Evolutionary conservation across 129 eudicot genomes (phyloP).

Genomic region (Saposhnikovia divaricata): DNA sequence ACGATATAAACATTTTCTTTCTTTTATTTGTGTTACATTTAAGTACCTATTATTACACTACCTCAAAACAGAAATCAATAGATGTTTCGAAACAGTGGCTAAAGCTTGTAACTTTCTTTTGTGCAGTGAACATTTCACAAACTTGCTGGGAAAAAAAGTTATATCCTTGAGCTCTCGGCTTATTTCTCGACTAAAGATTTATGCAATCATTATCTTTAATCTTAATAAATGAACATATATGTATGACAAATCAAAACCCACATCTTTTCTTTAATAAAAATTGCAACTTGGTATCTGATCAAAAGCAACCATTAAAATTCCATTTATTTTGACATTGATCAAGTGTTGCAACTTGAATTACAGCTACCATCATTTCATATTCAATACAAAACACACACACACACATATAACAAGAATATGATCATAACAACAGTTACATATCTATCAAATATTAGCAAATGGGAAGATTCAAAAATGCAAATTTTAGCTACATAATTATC

Average conservation of each 20-base stretch:
- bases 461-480: background rate
- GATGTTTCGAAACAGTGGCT: no score
- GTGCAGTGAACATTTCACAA: background rate
- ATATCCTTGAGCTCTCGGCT: background rate
- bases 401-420: background rate
- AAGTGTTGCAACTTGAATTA: background rate
- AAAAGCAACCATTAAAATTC: background rate
- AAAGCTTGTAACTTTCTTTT: background rate
- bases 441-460: background rate
- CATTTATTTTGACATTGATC: background rate
- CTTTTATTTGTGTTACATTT: background rate
- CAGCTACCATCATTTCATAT: background rate
- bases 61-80: background rate
- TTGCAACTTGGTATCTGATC: background rate
- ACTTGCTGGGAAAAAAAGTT: background rate
- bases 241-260: background rate
- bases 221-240: background rate
- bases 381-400: background rate
- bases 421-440: background rate
- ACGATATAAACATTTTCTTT: background rate
- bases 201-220: background rate
- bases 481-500: background rate
- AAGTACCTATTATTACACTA: background rate
- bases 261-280: background rate
- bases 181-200: background rate